Conservation (phyloP, 768 basidiomycete genomes). For the Nevesoporus exiguus region DNA sequence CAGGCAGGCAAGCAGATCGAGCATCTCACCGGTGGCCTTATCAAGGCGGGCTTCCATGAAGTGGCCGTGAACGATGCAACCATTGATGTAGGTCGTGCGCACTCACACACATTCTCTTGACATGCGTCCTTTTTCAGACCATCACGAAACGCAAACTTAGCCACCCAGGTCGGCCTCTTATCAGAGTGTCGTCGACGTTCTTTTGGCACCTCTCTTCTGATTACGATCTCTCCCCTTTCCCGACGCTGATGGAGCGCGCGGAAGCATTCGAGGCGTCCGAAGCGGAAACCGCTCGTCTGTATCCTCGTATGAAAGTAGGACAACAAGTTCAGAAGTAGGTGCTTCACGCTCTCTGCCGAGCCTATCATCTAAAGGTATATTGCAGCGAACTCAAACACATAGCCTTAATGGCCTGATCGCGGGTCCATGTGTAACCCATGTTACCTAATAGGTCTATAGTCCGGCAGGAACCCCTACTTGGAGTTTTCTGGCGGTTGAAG, state of each 20-base stretch:
- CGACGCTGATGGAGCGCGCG: conserved; percentile 48
- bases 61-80: conserved; percentile 88
- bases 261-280: conserved; percentile 37
- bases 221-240: conserved; percentile 67
- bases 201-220: conserved; percentile 94
- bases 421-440: background rate
- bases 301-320: conserved; percentile 77
- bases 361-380: conserved; percentile 7
- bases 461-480: background rate
- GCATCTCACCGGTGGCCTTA: conserved; percentile 75
- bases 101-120: background rate
- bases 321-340: conserved; percentile 81
- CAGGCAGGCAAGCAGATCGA: conserved; percentile 97
- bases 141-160: conserved; percentile 57
- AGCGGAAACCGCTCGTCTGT: conserved; percentile 39
- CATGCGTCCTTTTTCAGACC: conserved; percentile 38
- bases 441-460: background rate
- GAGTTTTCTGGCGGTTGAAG: conserved; percentile 24
- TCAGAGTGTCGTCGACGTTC: conserved; percentile 95
- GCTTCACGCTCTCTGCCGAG: background rate
- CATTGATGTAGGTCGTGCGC: conserved; percentile 47
- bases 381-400: conserved; percentile 77
- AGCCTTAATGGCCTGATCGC: conserved; percentile 63
- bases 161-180: conserved; percentile 74
- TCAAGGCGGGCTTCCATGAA: conserved; percentile 93